phyloP scores from a whole-genome alignment of 202 grass and related monocot genomes.

The Elaeis oleifera region DNA sequence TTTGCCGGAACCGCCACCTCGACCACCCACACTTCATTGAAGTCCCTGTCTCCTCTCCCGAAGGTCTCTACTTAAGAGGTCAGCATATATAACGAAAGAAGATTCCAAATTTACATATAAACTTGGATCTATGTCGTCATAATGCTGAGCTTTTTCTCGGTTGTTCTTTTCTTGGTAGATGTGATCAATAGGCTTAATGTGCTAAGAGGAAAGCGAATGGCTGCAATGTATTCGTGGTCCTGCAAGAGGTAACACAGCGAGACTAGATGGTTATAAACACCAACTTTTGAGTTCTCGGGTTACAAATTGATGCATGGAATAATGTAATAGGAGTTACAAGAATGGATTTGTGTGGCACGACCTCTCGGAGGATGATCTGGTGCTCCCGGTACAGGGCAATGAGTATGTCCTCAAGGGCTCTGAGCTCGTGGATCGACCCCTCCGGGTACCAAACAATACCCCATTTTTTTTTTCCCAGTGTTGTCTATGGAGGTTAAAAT shows the following conservation, averaged over 20 bases:
- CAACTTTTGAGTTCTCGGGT: slow-evolving; percentile 5
- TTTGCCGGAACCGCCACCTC: slow-evolving; percentile 74
- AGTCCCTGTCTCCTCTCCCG: slow-evolving; percentile 58
- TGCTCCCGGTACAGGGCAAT: slow-evolving; percentile 73
- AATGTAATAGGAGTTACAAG: slow-evolving; percentile 76
- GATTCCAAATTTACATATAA: too few relatives aligned
- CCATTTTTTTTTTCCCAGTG: too few relatives aligned
- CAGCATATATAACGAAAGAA: too few relatives aligned
- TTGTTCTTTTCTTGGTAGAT: slow-evolving; percentile 36
- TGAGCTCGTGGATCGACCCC: slow-evolving; percentile 73
- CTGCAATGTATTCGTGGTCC: slow-evolving; percentile 92
- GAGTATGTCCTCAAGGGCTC: slow-evolving; percentile 98
- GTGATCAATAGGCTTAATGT: slow-evolving; percentile 81
- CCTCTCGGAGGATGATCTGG: slow-evolving; percentile 68
- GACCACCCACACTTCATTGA: slow-evolving; percentile 99
- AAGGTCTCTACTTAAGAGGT: slow-evolving; percentile 93
- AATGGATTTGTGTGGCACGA: slow-evolving; percentile 99
- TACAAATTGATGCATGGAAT: too few relatives aligned
- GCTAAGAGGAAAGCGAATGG: slow-evolving; percentile 76
- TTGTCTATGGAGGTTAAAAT: too few relatives aligned
- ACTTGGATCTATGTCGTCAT: too few relatives aligned
- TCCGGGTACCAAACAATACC: slow-evolving; percentile 40
- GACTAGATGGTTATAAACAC: background rate
- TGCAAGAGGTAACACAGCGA: slow-evolving; percentile 65
- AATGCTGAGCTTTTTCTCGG: too few relatives aligned